Base-by-base conservation (phyloP, 202 grass and related monocot species). In the Carex arenaria region DNA sequence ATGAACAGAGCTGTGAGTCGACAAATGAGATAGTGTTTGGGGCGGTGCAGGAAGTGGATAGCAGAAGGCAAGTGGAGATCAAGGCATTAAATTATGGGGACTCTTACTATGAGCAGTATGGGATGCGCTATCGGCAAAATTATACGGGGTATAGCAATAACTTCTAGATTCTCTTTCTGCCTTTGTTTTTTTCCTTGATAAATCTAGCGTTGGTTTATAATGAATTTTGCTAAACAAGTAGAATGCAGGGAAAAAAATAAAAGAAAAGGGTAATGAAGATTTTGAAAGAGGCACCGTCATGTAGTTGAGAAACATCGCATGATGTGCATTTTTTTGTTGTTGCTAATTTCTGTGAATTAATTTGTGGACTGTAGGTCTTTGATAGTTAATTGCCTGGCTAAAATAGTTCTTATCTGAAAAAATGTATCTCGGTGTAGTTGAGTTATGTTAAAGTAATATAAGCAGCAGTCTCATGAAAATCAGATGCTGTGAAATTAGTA, bases 21-120 rank as follows among this genome's bases (percentile, higher is more conserved):
- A 99, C 91, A 23, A 96, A 99, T 38, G 97, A 99, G 80, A 86
- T 99, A 0, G 93, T 96, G 71, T 99, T 99, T 40, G 97, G 97
- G 26, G 97, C 93, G 0, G 97, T 94, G 23, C 97, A 99, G 84
- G 93, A 99, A 85, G 83, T 88, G 69, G 91, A 94, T 87, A 92
- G 87, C 83, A 91, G 91, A 80, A 86, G 87, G 47, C 88, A 88
- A 13, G 93, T 96, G 64, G 97, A 99, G 67, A 99, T 99, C 66
- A 96, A 94, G 86, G 88, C 96, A 0, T 78, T 99, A 56, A 99
- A 99, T 88, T 99, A 99, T 57, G 97, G 97, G 13, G 91, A 96
- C 71, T 78, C 91, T 13, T 78, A 90, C 74, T 94, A 99, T 72
- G 93, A 86, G 88, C 93, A 91, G 84, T 96, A 92, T 3, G 91